A percentile compares a stretch with the other conserved stretches of the same genome.
These are phyloP conservation scores for Malus domestica DNA, from an alignment of 306 rosid genomes.

Conservation along the genomic window DNA sequence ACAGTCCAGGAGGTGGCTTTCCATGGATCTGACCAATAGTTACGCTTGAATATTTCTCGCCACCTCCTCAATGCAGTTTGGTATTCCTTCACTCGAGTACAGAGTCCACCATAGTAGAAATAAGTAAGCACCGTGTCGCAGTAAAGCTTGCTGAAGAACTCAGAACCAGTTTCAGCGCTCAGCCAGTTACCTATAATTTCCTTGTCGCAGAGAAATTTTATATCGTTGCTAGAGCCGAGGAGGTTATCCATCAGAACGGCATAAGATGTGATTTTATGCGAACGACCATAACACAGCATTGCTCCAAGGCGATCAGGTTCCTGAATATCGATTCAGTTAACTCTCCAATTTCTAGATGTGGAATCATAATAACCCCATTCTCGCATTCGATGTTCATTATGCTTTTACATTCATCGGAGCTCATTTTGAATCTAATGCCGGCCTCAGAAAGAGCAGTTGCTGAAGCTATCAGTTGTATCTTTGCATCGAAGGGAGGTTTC, in stretches of 20 bases:
- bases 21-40: constrained; percentile 17
- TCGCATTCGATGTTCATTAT: not conserved
- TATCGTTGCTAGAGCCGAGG: not conserved
- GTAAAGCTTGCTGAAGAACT: constrained; percentile 9
- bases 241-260: constrained; percentile 9
- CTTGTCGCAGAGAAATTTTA: not conserved
- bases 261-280: constrained; percentile 10
- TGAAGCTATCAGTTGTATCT: not conserved
- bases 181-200: not conserved
- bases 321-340: not conserved
- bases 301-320: constrained; percentile 11
- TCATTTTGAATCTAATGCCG: not conserved
- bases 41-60: not conserved
- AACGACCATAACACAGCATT: constrained; percentile 5
- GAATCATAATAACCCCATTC: not conserved
- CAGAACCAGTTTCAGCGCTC: not conserved
- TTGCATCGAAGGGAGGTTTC: not conserved
- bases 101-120: not conserved
- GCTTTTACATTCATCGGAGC: not conserved
- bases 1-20: not conserved
- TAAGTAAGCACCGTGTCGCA: not conserved
- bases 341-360: not conserved
- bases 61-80: not conserved
- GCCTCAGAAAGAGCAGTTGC: not conserved
- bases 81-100: not conserved